Base-by-base conservation (phyloP, 2,329 filamentous ascomycete genomes). In the Echinosphaeria canescens region DNA sequence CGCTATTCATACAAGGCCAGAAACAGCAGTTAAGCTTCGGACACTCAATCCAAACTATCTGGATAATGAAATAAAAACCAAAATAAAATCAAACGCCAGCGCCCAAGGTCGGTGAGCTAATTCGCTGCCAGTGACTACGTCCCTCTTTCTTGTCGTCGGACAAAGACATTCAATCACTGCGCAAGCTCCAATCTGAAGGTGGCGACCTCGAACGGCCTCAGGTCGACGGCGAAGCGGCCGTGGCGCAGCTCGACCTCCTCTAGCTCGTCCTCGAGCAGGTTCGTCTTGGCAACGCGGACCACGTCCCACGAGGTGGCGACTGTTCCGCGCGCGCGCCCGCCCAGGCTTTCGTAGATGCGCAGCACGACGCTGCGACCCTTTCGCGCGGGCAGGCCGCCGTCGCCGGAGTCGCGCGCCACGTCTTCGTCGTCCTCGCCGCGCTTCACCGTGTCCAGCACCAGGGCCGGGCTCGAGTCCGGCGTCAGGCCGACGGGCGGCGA, bases 381-480 rank as follows among this genome's bases (percentile, higher is more conserved):
- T 35, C 56, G 56, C 3, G 65, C 62, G 17, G 85, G 50, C 32
- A 44, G 30, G 15, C 28, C 32, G 19, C 33, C 30, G 6, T 30
- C 31, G 19, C 32, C 32, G 19, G 64, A 62, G 13, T 65, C 63
- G 3, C 59, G 49, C 24, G 60, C 67, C 23, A 82, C 63, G 36
- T 82, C 78, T 40, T 75, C 71, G 36, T 85, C 78, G 38, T 85
- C 78, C 43, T 85, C 78, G n/a, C 80, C 88, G 30, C 88, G 74
- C 61, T 98, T 98, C 47, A 98, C 62, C 1, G 73, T 75, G 44
- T 98, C 88, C 1, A 98, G 56, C 4, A 98, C 56, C 13, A 98
- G 54, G 3, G 75, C 73, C 8, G 58, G 44, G 24, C 61, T 57
- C 24, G 37, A 38, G 29, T 36, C 30, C 4, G 74, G 73, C 2